A percentile compares a stretch with the other conserved stretches of the same genome.
Conservation (phyloP, 2,329 filamentous ascomycete species). For the Pseudopyricularia cyperi region DNA sequence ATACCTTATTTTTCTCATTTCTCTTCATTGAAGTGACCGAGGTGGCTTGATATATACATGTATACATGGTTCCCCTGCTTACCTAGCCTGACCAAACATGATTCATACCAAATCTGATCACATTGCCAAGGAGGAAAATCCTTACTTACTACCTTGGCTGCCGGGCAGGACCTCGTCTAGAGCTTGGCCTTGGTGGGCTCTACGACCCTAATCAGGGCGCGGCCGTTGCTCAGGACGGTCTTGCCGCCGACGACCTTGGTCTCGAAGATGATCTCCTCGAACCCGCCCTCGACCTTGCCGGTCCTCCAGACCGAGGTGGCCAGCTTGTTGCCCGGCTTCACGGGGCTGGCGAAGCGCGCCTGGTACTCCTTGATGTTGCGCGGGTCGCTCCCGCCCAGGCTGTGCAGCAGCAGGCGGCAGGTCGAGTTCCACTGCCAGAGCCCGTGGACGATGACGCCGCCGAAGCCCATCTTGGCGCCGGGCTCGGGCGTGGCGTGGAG, state of each 20-base stretch:
- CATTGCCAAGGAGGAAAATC: background rate
- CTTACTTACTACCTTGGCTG: too few relatives aligned
- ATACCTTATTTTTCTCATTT: too few relatives aligned
- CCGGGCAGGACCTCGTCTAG: constrained; percentile 23
- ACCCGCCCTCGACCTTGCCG: constrained; percentile 66
- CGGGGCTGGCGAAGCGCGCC: constrained; percentile 74
- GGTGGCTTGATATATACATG: background rate
- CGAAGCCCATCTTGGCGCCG: constrained; percentile 81
- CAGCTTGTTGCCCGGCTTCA: constrained; percentile 72
- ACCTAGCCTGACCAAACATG: background rate
- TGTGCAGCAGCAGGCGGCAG: constrained; percentile 58
- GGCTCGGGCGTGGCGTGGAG: constrained; percentile 80
- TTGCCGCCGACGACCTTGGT: constrained; percentile 70
- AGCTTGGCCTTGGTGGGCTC: constrained; percentile 43
- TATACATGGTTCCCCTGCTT: background rate
- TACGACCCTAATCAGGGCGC: constrained; percentile 60
- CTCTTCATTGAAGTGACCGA: too few relatives aligned
- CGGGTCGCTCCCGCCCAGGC: constrained; percentile 64
- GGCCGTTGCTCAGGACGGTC: constrained; percentile 76
- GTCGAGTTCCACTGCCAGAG: constrained; percentile 78
- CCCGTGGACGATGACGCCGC: constrained; percentile 79
- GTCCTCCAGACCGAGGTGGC: constrained; percentile 68
- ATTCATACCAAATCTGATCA: background rate
- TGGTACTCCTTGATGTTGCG: constrained; percentile 79
- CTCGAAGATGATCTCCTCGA: constrained; percentile 73